phyloP scores from a whole-genome alignment of 495 filamentous ascomycete species.

The Tetracladium setigerum region DNA sequence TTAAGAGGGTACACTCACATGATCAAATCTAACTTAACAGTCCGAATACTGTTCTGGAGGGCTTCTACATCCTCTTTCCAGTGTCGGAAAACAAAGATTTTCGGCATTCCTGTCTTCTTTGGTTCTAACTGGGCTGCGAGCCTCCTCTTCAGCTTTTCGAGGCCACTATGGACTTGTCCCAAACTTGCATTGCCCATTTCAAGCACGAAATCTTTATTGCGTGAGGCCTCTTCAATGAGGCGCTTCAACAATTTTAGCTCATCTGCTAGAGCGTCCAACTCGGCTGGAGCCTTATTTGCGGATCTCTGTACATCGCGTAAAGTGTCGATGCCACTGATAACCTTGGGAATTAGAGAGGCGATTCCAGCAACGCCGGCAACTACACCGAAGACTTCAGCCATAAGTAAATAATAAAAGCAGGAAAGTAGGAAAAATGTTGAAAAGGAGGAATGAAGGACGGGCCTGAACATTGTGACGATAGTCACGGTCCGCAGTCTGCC shows the following conservation, averaged over 20 bases:
- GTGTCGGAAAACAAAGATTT: slow-evolving; percentile 6
- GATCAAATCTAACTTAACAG: slow-evolving; percentile 1
- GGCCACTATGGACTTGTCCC: neutral
- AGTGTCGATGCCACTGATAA: slow-evolving; percentile 7
- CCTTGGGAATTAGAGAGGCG: slow-evolving; percentile 2
- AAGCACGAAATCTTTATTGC: slow-evolving; percentile 4
- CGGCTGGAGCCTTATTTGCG: slow-evolving; percentile 6
- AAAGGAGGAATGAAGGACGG: neutral
- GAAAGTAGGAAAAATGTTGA: neutral
- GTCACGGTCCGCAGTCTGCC: no score
- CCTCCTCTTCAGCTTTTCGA: slow-evolving; percentile 6
- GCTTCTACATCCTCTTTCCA: slow-evolving; percentile 13
- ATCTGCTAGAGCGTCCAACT: slow-evolving; percentile 1
- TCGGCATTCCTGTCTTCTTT: neutral
- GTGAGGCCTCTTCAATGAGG: slow-evolving; percentile 1
- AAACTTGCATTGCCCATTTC: slow-evolving; percentile 1
- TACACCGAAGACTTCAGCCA: slow-evolving; percentile 7
- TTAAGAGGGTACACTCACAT: slow-evolving; percentile 6
- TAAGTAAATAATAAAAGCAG: neutral
- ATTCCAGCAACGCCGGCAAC: slow-evolving; percentile 4
- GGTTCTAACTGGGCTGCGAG: neutral
- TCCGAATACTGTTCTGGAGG: slow-evolving; percentile 2
- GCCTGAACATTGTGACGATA: no score
- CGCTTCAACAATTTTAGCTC: slow-evolving; percentile 3
- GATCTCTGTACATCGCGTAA: neutral